These are phyloP conservation scores for Apiotrichum sp. DNA, from an alignment of 1,284 basidiomycete species.

Conservation along the genomic window DNA sequence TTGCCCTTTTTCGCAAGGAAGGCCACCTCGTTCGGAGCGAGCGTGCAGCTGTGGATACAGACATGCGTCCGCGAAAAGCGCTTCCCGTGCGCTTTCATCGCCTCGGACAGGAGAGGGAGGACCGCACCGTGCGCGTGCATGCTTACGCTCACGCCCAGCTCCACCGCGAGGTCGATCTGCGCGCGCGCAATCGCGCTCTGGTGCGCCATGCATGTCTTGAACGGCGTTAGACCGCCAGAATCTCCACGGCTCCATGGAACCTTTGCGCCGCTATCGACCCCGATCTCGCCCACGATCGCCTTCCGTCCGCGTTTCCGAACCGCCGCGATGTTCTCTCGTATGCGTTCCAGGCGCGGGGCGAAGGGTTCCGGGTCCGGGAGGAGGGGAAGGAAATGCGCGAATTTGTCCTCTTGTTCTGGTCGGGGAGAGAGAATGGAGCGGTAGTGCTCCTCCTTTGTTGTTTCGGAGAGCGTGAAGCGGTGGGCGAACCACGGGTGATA, in stretches of 20 bases:
- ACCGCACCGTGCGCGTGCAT: conserved; percentile 47
- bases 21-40: conserved; percentile 6
- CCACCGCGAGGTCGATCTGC: conserved; percentile 47
- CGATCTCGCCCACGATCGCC: conserved; percentile 50
- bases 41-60: conserved; percentile 45
- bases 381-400: conserved; percentile 28
- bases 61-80: conserved; percentile 36
- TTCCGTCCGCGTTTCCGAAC: conserved; percentile 19
- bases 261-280: conserved; percentile 46
- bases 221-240: conserved; percentile 34
- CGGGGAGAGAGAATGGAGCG: conserved; percentile 35
- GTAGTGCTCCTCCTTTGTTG: conserved; percentile 46
- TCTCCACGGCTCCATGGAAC: neutral
- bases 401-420: conserved; percentile 12
- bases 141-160: conserved; percentile 43
- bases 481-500: conserved; percentile 52
- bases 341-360: conserved; percentile 17
- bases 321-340: conserved; percentile 20
- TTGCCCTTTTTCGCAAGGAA: conserved; percentile 36
- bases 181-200: conserved; percentile 41
- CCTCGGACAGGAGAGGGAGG: conserved; percentile 35
- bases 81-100: conserved; percentile 33
- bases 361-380: conserved; percentile 40
- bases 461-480: conserved; percentile 35
- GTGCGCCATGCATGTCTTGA: conserved; percentile 46